Base-by-base conservation (phyloP, 2,329 filamentous ascomycete species). In the Fusarium gaditjirri region DNA sequence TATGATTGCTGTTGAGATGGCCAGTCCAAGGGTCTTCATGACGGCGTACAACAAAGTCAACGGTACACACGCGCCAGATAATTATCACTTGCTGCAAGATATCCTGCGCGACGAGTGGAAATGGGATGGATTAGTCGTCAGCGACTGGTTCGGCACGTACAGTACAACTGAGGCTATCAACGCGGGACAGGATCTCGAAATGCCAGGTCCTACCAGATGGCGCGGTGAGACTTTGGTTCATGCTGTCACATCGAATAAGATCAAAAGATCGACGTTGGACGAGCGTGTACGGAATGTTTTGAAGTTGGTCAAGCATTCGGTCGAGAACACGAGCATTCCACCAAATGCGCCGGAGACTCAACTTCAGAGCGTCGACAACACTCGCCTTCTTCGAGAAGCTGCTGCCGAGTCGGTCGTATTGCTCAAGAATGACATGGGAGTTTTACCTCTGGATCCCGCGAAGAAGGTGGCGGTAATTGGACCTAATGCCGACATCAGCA, bases 1-100 rank as follows among this genome's bases (percentile, higher is more conserved):
- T 7, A 62, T 62, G 60, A 59, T 62, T n/a, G 54, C 60, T 0
- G 36, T 49, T 6, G 54, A 59, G 10, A 62, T 62, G 54, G 60
- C 42, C 3, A 60, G 23, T 13, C 60, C 60, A 10, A 41, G 42
- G 9, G 19, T 42, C 0, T 47, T 62, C 3, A 62, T 62, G 60
- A 62, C 60, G 1, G 54, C 60, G 0, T 62, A 62, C 13, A 62
- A 41, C 29, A 62, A 62, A 3, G 23, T 62, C 1, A 62, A 62
- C 2, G 60, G 60, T 0, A 62, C 42, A 0, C 60, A 62, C 1
- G 42, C 35, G 0, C 54, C 60, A 9, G 60, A 62, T 1, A 60
- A 49, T 11, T 16, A 36, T 5, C 54, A 49, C 2, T 4, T 62
- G 1, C 5, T 62, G 1, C 60, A 62, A 1, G 23, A 42, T 1